Base-by-base conservation (phyloP, 371 early-diverging fungal species). In the Mortierella sp. region DNA sequence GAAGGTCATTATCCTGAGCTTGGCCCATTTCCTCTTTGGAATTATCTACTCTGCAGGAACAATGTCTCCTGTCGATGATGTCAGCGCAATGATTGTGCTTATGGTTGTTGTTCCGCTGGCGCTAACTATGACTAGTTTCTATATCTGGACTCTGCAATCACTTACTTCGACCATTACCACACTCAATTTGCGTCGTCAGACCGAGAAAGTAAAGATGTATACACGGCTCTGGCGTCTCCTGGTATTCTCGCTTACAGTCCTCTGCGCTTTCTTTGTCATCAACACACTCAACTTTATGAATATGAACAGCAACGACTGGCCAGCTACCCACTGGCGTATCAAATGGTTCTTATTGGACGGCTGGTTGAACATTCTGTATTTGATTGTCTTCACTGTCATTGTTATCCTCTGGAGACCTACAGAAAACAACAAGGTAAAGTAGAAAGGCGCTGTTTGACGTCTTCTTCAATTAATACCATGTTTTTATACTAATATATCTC, bases 271-370 rank as follows among this genome's bases (percentile, higher is more conserved):
- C 73, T 95, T 97, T 79, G 88, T 94, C 19, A 83, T 93, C 57
- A 97, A 96, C 82, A 90, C 93, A 81, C 83, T 95, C 63, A 90
- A 85, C 63, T 89, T 94, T 58, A 84, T 88, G 53, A 86, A 90
- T 66, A 86, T 89, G 60, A 83, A 85, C 43, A 86, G 87, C 34
- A 80, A 83, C 0, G 89, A 88, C n/a, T 96, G 94, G 93, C 86
- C 91, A 15, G 93, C 94, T 0, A 83, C 76, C 23, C 90, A 92
- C 70, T 97, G 98, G 97, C 88, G 89, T 63, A 91, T 89, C 83
- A 89, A 94, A 58, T 98, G 98, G 98, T 87, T 98, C 80, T 89
- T 96, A 83, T 80, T 96, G 57, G 97, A 97, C 73, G 98, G 97
- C 19, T 93, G 93, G 89, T 75, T 94, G 34, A 92, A 95, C 70